Evolutionary conservation across 345 rosid species (phyloP).

Genomic region (Psidium guajava): DNA sequence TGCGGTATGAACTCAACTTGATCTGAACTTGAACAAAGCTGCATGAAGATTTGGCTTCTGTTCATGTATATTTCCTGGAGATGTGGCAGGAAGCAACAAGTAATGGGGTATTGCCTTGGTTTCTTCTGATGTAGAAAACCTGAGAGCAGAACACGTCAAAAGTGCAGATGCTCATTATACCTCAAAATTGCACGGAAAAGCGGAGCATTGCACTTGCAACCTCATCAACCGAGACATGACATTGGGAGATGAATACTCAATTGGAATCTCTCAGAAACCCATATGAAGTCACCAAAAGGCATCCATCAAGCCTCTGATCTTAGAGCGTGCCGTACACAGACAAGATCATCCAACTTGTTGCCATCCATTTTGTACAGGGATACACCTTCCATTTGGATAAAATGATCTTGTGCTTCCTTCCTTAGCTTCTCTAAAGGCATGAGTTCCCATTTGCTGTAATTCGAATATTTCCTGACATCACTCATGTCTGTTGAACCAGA

Average conservation of each 20-base stretch:
- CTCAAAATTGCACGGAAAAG: not conserved
- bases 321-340: constrained; percentile 57
- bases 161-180: not conserved
- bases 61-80: not conserved
- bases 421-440: constrained; percentile 72
- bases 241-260: not conserved
- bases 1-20: not conserved
- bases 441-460: constrained; percentile 85
- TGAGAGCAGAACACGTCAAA: not conserved
- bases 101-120: not conserved
- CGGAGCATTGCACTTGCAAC: not conserved
- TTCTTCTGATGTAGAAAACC: not conserved
- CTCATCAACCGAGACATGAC: not conserved
- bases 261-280: not conserved
- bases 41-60: not conserved
- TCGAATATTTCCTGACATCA: constrained; percentile 50
- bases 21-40: not conserved
- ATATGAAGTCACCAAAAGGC: not conserved
- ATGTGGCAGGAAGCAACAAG: not conserved
- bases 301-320: constrained; percentile 14
- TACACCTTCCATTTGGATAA: constrained; percentile 55
- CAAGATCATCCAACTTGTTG: constrained; percentile 87
- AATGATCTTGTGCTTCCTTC: constrained; percentile 83
- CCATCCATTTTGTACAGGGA: constrained; percentile 97
- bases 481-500: constrained; percentile 91